Base-by-base conservation (phyloP, 306 rosid species). In the Gillenia trifoliata region DNA sequence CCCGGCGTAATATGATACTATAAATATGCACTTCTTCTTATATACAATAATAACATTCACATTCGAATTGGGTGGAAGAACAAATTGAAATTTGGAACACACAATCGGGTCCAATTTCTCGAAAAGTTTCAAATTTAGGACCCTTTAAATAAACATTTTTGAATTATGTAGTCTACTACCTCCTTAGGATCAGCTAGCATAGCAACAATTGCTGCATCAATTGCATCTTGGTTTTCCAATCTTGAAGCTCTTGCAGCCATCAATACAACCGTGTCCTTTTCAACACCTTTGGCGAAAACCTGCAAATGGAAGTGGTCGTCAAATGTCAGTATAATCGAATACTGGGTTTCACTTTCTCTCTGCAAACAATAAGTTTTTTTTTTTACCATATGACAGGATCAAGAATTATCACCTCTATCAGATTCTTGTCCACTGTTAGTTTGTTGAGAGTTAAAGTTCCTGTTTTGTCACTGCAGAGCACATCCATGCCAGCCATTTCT, bases 231-330 rank as follows among this genome's bases (percentile, higher is more conserved):
- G 31, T 74, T 74, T 15, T 74, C 78, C 63, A 74, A 45, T 70
- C 78, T 74, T 45, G 78, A 74, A 74, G 77, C 77, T 23, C 77
- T 74, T 49, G 77, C 77, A 7, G 78, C 77, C 61, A 74, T 45
- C 69, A 63, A 50, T n/a, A 74, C 78, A 50, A 64, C 78, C 10
- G 2, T 30, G 49, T 63, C 78, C 61, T 74, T 74, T 12, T 74
- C 78, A 45, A 63, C 71, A 63, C 38, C 78, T 62, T 74, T 74
- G n/a, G 71, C 62, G 23, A 74, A 74, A 15, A 74, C 78, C 70
- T 74, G 19, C 29, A 4, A 72, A 25, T 5, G 41, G 29, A 59
- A 10, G 40, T 19, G 57, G 4, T 23, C 16, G 13, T 26, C 25
- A 56, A 26, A 38, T 10, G 19, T 72, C 52, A 1, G 17, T 12